Conservation (phyloP, 208 protist genomes). For the Naegleria lovaniensis region DNA sequence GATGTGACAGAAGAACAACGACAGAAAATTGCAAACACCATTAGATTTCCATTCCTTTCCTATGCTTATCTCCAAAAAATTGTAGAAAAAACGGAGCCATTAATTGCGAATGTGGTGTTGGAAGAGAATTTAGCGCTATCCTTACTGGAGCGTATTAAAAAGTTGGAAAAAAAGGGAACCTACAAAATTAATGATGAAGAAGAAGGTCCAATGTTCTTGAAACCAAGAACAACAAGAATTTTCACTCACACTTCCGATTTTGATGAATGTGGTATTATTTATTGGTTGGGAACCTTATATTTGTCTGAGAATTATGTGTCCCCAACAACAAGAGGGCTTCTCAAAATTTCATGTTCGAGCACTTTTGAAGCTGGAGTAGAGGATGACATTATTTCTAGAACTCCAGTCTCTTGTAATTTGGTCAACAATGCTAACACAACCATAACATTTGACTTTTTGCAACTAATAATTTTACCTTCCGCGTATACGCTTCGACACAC, state of each 20-base stretch:
- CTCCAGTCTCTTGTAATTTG: background rate
- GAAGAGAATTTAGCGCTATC: background rate
- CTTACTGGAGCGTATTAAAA: background rate
- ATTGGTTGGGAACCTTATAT: slow-evolving; percentile 6
- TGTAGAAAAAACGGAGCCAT: background rate
- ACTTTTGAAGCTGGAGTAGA: background rate
- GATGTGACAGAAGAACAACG: background rate
- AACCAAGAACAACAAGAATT: slow-evolving; percentile 9
- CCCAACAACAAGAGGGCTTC: background rate
- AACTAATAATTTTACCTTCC: background rate
- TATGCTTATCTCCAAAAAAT: background rate
- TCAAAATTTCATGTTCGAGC: background rate
- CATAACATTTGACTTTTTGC: background rate
- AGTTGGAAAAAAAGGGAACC: background rate
- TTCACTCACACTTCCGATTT: slow-evolving; percentile 13
- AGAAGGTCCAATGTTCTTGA: background rate
- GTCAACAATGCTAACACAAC: background rate
- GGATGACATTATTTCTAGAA: background rate
- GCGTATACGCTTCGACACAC: slow-evolving; percentile 12
- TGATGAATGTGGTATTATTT: slow-evolving; percentile 17
- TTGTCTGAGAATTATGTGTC: background rate
- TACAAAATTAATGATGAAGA: background rate
- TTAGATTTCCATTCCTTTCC: background rate
- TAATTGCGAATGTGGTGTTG: background rate
- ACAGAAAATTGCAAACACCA: background rate